Evolutionary conservation across 202 grass and related monocot genomes (phyloP).

Genomic region (Brachypodium distachyon): DNA sequence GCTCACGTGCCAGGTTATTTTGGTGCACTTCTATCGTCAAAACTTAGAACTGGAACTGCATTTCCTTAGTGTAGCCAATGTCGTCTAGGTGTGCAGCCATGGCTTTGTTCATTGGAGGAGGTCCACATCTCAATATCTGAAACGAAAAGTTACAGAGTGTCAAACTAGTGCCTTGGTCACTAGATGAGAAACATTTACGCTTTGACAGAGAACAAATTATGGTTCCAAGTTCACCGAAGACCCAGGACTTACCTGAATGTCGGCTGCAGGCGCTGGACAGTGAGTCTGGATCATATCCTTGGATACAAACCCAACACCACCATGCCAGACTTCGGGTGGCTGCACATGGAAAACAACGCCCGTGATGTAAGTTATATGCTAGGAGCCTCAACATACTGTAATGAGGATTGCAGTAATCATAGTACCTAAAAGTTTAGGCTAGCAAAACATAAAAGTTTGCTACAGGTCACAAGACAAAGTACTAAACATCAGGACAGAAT

Average conservation of each 20-base stretch:
- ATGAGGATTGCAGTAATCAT: not conserved
- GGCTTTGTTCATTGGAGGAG: conserved; percentile 97
- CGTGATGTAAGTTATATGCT: not conserved
- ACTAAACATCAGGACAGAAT: conserved; percentile 2
- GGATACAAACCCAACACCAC: conserved; percentile 76
- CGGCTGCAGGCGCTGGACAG: conserved; percentile 49
- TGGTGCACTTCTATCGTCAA: not conserved
- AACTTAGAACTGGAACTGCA: conserved; percentile 89
- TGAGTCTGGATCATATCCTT: conserved; percentile 88
- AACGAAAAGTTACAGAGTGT: not conserved
- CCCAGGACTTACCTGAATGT: conserved; percentile 55
- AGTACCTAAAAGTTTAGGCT: not conserved
- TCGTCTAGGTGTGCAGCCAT: conserved; percentile 77
- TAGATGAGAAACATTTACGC: not conserved
- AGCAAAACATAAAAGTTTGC: not conserved
- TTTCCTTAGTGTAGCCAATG: conserved; percentile 82
- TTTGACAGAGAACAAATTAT: not conserved
- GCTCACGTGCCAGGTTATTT: not conserved
- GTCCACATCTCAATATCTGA: conserved; percentile 89
- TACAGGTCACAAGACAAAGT: not conserved
- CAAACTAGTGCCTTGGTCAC: not conserved
- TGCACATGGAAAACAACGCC: conserved; percentile 20
- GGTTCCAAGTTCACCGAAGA: not conserved
- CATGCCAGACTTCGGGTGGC: conserved; percentile 72
- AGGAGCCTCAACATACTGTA: not conserved